Evolutionary conservation across 1,284 basidiomycete genomes (phyloP), one percentile per base, ranked within the genome.

Genomic region (Leccinum fuscescens): DNA sequence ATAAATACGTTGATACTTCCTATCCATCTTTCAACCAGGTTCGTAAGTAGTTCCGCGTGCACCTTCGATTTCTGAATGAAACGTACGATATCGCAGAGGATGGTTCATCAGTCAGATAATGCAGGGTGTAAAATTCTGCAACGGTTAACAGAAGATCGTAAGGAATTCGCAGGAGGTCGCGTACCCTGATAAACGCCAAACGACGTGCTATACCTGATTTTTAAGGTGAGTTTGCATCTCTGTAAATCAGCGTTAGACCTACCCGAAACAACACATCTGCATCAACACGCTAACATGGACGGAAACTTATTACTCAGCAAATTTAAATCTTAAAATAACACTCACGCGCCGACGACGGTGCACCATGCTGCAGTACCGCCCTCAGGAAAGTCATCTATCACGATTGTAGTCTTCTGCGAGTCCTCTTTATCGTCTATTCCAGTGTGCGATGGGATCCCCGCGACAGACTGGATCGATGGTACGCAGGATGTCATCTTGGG

Each of bases 131-230:
- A 58, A 61, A 74, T 17, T 72, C 70, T 72, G 54, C 6, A 24
- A 2, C 31, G 2, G 31, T 64, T 31, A 61, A 35, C 48, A 29
- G 48, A 49, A 9, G 22, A 49, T 14, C 12, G 8, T 0, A 9
- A 27, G 14, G 4, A 9, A 49, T 24, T 49, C 24, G 5, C 12
- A 49, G 24, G 15, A 27, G 48, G 14, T 49, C 11, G 17, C 42
- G 4, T 8, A 49, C 82, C 67, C 65, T 72, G 70, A 60, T 72
- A 74, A 31, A 72, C 67, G 1, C 72, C 72, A 56, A 67, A 72
- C 8, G 73, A 64, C 7, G 62, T 0, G 4, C 55, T 58, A 20
- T 74, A 74, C 14, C 73, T 74, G 57, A 44, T 39, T 27, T 31
- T 1, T 11, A 3, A 22, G 6, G 1, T 44, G 2, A 29, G 22